These are phyloP conservation scores for Boletus pseudopeckii DNA, from an alignment of 768 basidiomycete species.

Conservation along the genomic window DNA sequence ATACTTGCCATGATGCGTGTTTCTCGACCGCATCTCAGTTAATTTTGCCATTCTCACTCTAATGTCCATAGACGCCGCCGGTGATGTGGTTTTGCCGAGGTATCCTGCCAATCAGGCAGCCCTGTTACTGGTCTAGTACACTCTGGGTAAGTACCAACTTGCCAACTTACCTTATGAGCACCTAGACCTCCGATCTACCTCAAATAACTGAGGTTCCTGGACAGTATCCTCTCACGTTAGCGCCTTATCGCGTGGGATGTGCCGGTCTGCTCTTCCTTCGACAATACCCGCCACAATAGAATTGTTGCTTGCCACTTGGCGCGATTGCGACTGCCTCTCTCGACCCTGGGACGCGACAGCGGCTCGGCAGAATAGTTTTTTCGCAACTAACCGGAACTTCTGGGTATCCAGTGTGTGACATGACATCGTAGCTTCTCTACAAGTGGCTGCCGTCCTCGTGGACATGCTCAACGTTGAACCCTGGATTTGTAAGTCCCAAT, in stretches of 20 bases:
- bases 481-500: slow-evolving; percentile 18
- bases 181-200: not conserved
- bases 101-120: slow-evolving; percentile 7
- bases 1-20: not conserved
- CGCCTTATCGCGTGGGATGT: not conserved
- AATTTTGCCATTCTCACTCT: not conserved
- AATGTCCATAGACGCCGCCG: not conserved
- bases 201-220: not conserved
- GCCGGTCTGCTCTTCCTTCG: not conserved
- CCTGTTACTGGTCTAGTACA: slow-evolving; percentile 6
- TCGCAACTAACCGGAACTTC: not conserved
- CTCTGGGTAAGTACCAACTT: slow-evolving; percentile 1
- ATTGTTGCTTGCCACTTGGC: not conserved
- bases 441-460: slow-evolving; percentile 14
- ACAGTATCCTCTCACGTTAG: not conserved
- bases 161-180: not conserved
- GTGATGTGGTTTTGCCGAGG: slow-evolving; percentile 5
- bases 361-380: not conserved
- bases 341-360: not conserved
- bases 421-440: not conserved
- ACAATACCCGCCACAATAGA: not conserved
- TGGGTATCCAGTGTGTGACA: not conserved
- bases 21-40: not conserved
- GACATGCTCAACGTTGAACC: slow-evolving; percentile 11
- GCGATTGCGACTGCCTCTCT: not conserved